Conservation (phyloP, 1,284 basidiomycete species). For the Fereydounia khargensis region DNA sequence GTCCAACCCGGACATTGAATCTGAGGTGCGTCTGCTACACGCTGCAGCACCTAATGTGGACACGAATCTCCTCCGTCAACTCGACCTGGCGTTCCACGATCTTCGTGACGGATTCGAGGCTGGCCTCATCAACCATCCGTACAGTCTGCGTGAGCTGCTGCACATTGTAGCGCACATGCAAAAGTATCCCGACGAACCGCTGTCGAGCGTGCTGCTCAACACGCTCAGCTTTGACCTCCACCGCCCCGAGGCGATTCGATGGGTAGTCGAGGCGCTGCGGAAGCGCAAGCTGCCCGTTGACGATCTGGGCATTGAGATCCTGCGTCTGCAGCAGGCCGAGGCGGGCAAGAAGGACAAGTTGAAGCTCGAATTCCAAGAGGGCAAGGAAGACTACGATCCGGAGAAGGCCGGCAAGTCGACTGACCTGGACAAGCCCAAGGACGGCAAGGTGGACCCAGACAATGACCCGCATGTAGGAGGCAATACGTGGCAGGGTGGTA, state of each 20-base stretch:
- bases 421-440: constrained; percentile 50
- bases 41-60: constrained; percentile 52
- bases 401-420: constrained; percentile 37
- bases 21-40: constrained; percentile 53
- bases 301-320: constrained; percentile 39
- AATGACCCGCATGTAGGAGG: constrained; percentile 56
- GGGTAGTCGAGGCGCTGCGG: constrained; percentile 48
- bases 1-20: constrained; percentile 55
- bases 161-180: constrained; percentile 58
- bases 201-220: constrained; percentile 57
- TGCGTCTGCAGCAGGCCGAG: constrained; percentile 29
- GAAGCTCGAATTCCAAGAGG: constrained; percentile 32
- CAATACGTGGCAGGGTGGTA: constrained; percentile 58
- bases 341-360: constrained; percentile 11
- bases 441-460: constrained; percentile 53
- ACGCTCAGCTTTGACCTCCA: constrained; percentile 58
- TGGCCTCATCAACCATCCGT: constrained; percentile 55
- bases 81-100: constrained; percentile 57
- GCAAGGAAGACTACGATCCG: constrained; percentile 37
- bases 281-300: constrained; percentile 47
- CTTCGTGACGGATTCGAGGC: constrained; percentile 55
- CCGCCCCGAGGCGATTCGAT: constrained; percentile 54
- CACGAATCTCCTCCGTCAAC: constrained; percentile 40
- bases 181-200: constrained; percentile 52
- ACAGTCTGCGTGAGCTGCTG: constrained; percentile 57